Evolutionary conservation across 75 land plant genomes (phyloP), one percentile per base, ranked within the genome.

Genomic region (Pinus tabuliformis): DNA sequence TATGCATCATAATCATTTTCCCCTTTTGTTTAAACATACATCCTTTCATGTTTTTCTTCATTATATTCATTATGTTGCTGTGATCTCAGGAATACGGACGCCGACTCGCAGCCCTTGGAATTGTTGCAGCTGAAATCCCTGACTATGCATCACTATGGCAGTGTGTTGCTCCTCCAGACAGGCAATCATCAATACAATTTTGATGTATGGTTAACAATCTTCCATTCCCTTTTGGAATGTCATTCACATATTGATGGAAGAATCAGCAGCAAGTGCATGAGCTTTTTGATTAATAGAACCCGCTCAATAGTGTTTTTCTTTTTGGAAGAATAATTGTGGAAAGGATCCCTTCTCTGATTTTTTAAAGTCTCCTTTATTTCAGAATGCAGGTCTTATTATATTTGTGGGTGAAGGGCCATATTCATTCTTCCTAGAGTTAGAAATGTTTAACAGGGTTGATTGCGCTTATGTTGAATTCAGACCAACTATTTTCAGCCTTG

Each of bases 81-180:
- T 66, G 70, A 37, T 61, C 24, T 14, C 88, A 96, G 99, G 99
- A 96, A 75, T 90, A 92, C 77, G 99, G 95, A 20, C 93, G 93
- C 30, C 91, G 91, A 75, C 93, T 96, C 20, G 65, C 85, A 59
- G 86, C 90, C 16, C 75, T 93, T 59, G 97, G 97, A n/a, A 83
- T 96, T 16, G 57, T 75, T 59, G 91, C 97, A 62, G 82, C 88
- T 1, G 78, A 94, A 28, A 83, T 96, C 81, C 82, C 90, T 18
- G 79, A 89, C 6, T 96, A 91, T 77, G 73, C 79, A 56, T 85
- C 97, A 5, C 88, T 96, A 73, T 94, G 94, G 99, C 88, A 94
- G 72, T 90, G 87, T 74, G 97, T 96, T 60, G 93, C 97, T 24
- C 93, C 96, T 57, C 61, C 76, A 61, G 90, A 92, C 39, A 89